Evolutionary conservation across 1,284 basidiomycete species (phyloP).

Genomic region (Chalciporus sp.): DNA sequence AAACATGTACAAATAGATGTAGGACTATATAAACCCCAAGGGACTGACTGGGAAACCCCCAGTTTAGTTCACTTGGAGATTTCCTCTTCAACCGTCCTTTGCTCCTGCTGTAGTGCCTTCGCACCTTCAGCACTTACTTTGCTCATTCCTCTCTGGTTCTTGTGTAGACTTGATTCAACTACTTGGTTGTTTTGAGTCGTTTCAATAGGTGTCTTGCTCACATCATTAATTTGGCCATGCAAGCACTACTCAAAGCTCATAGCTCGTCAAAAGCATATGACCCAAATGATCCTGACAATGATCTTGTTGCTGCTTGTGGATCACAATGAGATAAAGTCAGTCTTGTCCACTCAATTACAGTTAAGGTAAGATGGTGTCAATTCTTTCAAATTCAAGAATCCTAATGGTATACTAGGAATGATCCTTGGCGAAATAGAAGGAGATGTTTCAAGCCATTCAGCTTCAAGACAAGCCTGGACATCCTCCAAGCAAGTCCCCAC

Average conservation of each 20-base stretch:
- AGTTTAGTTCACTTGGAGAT: no score
- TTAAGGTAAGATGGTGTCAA: conserved; percentile 1
- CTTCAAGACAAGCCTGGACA: not conserved
- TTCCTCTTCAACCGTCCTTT: no score
- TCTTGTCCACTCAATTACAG: not conserved
- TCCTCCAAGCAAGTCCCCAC: not conserved
- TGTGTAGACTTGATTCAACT: no score
- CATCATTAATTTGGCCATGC: conserved; percentile 5
- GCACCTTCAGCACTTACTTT: no score
- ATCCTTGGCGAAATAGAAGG: conserved; percentile 1
- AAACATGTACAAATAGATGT: no score
- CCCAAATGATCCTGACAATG: not conserved
- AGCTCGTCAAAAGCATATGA: not conserved
- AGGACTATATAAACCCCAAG: no score
- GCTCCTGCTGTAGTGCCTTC: no score
- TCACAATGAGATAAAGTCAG: not conserved
- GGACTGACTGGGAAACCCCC: no score
- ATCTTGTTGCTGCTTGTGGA: not conserved
- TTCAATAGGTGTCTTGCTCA: conserved; percentile 11
- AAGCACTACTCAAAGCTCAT: not conserved
- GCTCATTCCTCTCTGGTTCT: no score
- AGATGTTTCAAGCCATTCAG: not conserved
- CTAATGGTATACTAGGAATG: not conserved
- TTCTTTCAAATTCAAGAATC: not conserved
- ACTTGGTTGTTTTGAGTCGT: no score